These are phyloP conservation scores for Solanum neorickii DNA, from an alignment of 257 asterid species.

Conservation along the genomic window DNA sequence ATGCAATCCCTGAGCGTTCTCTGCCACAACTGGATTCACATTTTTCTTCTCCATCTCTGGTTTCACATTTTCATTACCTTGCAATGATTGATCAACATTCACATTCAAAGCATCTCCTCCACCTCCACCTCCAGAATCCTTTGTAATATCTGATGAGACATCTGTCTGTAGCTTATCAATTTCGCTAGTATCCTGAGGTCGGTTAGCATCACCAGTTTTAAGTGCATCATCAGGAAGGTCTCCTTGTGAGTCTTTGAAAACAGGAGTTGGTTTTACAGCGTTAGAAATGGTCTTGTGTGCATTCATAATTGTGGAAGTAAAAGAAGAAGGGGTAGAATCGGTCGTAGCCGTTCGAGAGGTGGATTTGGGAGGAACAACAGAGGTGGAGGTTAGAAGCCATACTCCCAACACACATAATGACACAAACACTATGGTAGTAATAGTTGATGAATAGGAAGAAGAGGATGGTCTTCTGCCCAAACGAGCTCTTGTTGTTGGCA, in stretches of 20 bases:
- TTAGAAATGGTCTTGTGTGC: constrained; percentile 8
- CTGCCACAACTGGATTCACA: not conserved
- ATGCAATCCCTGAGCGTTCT: not conserved
- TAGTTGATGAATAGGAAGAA: constrained; percentile 37
- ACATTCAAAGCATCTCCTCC: not conserved
- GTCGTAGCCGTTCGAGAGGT: constrained; percentile 10
- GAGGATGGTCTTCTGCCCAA: constrained; percentile 37
- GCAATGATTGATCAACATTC: not conserved
- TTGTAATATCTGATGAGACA: constrained; percentile 1
- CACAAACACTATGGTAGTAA: constrained; percentile 36
- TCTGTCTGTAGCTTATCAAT: not conserved
- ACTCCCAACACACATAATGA: constrained; percentile 42
- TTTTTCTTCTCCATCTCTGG: not conserved
- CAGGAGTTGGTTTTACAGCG: constrained; percentile 3
- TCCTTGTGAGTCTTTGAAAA: constrained; percentile 36
- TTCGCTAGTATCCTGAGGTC: not conserved
- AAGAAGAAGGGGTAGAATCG: constrained; percentile 2
- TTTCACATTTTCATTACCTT: not conserved
- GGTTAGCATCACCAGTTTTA: constrained; percentile 10
- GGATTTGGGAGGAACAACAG: constrained; percentile 28
- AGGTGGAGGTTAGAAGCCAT: constrained; percentile 53
- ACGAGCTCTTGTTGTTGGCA: constrained; percentile 46
- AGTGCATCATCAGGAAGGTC: constrained; percentile 41
- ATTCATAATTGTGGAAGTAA: constrained; percentile 2
- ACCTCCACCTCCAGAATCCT: not conserved